Base-by-base conservation (phyloP, 2,329 filamentous ascomycete species). In the Diplocarpon rosae region DNA sequence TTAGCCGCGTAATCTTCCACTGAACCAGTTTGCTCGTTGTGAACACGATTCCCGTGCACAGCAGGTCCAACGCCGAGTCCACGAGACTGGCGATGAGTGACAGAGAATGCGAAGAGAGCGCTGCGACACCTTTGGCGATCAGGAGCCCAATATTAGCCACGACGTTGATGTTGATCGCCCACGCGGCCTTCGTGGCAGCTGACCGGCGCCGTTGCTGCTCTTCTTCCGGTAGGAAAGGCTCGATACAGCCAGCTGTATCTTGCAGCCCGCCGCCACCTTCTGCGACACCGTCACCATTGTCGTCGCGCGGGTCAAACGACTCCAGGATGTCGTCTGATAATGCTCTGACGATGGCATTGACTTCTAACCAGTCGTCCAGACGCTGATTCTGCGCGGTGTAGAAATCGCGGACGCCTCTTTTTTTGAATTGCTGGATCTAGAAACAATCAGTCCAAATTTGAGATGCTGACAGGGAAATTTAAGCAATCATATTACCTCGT, bases 321-420 rank as follows among this genome's bases (percentile, higher is more conserved):
- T 78, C 75, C n/a, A 78, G 63, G 7, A 78, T 69, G 52, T 78
- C 72, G 53, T 76, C 73, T 10, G 74, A 70, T 32, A 78, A 65
- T 17, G 68, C 66, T 49, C 67, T 68, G 35, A 78, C 75, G 6
- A 76, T 64, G 30, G 71, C 69, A 57, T 78, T 74, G 29, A 78
- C 72, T 56, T 78, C 72, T 10, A 75, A 59, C 74, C 73, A 76
- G 50, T 76, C 73, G 49, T 77, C 71, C 10, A 78, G 56, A 1
- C 67, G 61, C 9, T 66, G 61, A 49, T 78, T 78, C 53, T 76
- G 73, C 12, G 63, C 62, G 49, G 72, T 64, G 59, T 78, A 78
- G 53, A 75, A 78, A 2, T 59, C 51, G 13, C 69, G 63, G n/a
- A 78, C 54, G 36, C 69, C 68, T 56, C 75, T 75, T 45, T 69